Conservation (phyloP, 2,329 filamentous ascomycete genomes). For the Aspergillus bombycis region DNA sequence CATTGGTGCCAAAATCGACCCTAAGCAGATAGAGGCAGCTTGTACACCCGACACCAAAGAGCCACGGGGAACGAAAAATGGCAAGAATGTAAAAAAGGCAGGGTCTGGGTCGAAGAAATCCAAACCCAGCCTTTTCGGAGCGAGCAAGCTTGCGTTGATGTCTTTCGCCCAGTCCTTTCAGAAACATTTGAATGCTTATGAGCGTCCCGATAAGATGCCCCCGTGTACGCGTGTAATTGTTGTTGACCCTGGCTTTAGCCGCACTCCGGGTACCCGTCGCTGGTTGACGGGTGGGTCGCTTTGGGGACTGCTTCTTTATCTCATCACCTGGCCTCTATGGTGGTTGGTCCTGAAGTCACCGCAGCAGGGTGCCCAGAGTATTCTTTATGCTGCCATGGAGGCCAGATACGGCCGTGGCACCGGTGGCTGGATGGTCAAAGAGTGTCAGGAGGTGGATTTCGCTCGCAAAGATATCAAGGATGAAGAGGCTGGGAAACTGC, state of each 20-base stretch:
- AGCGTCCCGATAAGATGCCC: constrained; percentile 79
- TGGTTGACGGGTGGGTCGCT: constrained; percentile 87
- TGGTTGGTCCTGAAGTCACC: constrained; percentile 90
- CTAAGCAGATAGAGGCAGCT: constrained; percentile 30
- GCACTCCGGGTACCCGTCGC: constrained; percentile 83
- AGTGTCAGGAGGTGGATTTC: constrained; percentile 77
- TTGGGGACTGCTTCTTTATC: constrained; percentile 75
- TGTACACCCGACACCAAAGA: not conserved
- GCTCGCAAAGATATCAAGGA: constrained; percentile 74
- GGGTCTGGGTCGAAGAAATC: constrained; percentile 2
- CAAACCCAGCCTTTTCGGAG: constrained; percentile 57
- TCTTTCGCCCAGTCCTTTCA: constrained; percentile 89
- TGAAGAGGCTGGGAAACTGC: constrained; percentile 75
- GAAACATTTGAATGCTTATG: constrained; percentile 83
- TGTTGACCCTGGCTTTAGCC: constrained; percentile 81
- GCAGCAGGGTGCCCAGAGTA: constrained; percentile 79
- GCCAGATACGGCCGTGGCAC: constrained; percentile 64
- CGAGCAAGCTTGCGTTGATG: constrained; percentile 77
- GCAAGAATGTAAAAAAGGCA: constrained; percentile 26
- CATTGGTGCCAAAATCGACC: constrained; percentile 71
- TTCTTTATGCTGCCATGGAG: constrained; percentile 86
- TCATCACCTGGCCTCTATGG: constrained; percentile 75
- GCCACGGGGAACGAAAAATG: not conserved
- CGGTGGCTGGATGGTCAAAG: constrained; percentile 80
- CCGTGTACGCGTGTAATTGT: constrained; percentile 82